Evolutionary conservation across 2,329 filamentous ascomycete species (phyloP), one percentile per base, ranked within the genome.

Genomic region (Fusarium domesticum): DNA sequence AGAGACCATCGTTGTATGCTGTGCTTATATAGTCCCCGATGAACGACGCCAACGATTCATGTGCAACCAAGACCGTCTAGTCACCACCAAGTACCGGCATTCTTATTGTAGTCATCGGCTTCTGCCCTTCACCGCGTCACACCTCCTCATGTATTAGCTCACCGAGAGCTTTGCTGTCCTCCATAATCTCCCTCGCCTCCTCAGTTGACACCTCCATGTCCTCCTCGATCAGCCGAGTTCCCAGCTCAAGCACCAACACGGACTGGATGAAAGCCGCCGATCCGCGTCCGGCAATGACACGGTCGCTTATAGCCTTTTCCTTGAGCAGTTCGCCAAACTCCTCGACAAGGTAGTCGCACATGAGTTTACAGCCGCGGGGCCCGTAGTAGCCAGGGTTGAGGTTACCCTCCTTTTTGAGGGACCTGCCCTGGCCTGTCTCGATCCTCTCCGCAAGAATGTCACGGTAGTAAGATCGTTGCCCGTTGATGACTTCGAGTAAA

Each of bases 311-410:
- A 2, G 84, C 80, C 42, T 79, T 74, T 52, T 77, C 72, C 45
- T 84, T 81, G 20, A 92, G 66, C 48, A 78, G 65, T 7, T 72
- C 63, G 12, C 77, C 79, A 61, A 88, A 83, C 36, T 73, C 72
- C 4, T 68, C 60, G 46, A 87, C 81, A 30, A 90, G 77, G 42
- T 77, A 78, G 57, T 88, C 83, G 35, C 81, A 86, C 77, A 96
- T 88, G 39, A 78, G 68, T 37, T 80, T 79, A 39, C 86, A 74
- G 1, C 90, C 90, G 16, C 83, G 78, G 3, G 84, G 78, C 2
- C 90, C 90, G 66, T 95, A 96, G 66, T 95, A 96, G 0, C 90
- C 90, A 8, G 87, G 86, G 3, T 78, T 83, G 20, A 85, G 73
- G 43, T 72, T 76, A 19, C 80, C 69, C 39, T 74, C 81, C 47